Percentiles rank a stretch among this genome's conserved stretches.
phyloP scores from a whole-genome alignment of 805 yeast genomes.

The Candida takata region DNA sequence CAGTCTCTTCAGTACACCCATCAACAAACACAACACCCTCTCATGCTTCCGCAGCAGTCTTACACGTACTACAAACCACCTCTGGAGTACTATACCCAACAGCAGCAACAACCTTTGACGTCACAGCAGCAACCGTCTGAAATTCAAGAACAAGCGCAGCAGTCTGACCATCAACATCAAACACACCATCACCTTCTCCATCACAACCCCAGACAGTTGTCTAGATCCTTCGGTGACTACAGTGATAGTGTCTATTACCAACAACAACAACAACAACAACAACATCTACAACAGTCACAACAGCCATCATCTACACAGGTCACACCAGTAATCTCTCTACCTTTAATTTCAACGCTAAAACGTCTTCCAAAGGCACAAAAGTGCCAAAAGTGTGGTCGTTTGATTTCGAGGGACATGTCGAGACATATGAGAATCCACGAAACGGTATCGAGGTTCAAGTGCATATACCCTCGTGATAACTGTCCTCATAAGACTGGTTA shows the following conservation, averaged over 20 bases:
- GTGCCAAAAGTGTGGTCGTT: slow-evolving; percentile 47
- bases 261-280: too few species aligned
- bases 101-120: neutral
- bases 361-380: slow-evolving; percentile 15
- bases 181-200: neutral
- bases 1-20: slow-evolving; percentile 1
- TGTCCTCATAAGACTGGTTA: slow-evolving; percentile 55
- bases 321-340: neutral
- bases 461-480: slow-evolving; percentile 47
- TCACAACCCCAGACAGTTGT: neutral
- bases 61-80: too few species aligned
- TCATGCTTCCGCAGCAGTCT: too few species aligned
- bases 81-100: neutral
- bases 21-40: too few species aligned
- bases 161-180: neutral
- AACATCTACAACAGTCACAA: too few species aligned
- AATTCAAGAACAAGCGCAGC: too few species aligned
- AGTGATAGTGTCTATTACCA: too few species aligned
- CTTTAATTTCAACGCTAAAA: neutral
- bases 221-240: too few species aligned
- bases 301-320: neutral
- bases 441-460: slow-evolving; percentile 45
- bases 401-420: slow-evolving; percentile 52
- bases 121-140: neutral
- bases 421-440: slow-evolving; percentile 61